These are phyloP conservation scores for Plasmodium fragile DNA, from an alignment of 169 alveolate genomes.

Conservation along the genomic window DNA sequence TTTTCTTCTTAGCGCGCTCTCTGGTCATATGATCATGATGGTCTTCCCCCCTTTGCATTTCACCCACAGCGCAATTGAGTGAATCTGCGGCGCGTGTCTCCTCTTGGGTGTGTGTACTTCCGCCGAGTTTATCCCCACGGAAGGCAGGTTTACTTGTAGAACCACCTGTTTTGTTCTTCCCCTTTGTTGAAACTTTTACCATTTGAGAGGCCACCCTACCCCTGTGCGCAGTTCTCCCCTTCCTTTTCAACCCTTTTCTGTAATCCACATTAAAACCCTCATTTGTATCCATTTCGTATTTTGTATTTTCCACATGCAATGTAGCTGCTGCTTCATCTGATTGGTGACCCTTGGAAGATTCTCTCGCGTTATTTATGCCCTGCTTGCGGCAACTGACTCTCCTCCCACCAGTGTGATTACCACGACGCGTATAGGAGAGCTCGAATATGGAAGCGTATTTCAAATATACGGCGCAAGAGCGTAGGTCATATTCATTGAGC, in stretches of 20 bases:
- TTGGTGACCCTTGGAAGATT: background rate
- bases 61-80: background rate
- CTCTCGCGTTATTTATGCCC: background rate
- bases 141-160: background rate
- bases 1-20: background rate
- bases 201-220: background rate
- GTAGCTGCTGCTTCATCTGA: background rate
- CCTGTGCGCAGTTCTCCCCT: background rate
- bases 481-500: conserved; percentile 1
- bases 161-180: background rate
- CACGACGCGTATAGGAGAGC: conserved; percentile 9
- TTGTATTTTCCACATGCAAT: background rate
- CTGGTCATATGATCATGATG: background rate
- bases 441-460: conserved; percentile 29
- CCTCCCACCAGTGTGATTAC: background rate
- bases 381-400: background rate
- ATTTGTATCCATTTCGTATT: background rate
- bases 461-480: background rate
- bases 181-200: background rate
- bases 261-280: background rate
- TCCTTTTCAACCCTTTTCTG: background rate
- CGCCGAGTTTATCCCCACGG: background rate
- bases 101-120: background rate
- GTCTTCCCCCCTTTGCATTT: background rate
- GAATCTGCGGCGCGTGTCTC: background rate